Percentiles rank a stretch among this genome's conserved stretches.
Conservation (phyloP, 2,329 filamentous ascomycete species). For the Botrytis hyacinthi region DNA sequence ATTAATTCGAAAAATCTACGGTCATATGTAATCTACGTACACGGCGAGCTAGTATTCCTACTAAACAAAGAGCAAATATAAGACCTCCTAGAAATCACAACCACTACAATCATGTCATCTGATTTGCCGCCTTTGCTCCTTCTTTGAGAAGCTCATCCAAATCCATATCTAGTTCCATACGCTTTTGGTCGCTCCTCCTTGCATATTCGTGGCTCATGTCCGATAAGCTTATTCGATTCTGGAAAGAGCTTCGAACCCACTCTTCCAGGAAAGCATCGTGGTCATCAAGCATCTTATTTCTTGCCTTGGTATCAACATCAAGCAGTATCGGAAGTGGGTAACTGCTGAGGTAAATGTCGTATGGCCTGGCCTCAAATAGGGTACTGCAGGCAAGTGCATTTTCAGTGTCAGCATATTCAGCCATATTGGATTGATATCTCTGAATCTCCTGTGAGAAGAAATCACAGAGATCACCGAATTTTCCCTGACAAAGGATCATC, state of each 20-base stretch:
- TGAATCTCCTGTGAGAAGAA: conserved; percentile 12
- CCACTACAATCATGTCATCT: background rate
- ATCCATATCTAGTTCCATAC: background rate
- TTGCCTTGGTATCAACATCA: background rate
- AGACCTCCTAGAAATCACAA: background rate
- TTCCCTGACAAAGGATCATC: conserved; percentile 3
- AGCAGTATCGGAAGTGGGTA: conserved; percentile 8
- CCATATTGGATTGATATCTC: conserved; percentile 2
- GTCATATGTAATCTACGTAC: background rate
- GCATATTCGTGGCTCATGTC: conserved; percentile 8
- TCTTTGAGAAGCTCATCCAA: conserved; percentile 10
- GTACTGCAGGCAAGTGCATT: conserved; percentile 11
- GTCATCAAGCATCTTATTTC: conserved; percentile 1
- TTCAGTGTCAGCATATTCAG: background rate
- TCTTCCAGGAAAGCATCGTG: conserved; percentile 9
- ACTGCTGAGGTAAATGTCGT: background rate
- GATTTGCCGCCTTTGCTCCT: background rate
- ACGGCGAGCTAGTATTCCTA: background rate
- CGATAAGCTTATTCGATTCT: background rate
- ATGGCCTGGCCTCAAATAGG: conserved; percentile 9
- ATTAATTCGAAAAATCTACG: background rate
- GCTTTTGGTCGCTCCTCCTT: background rate
- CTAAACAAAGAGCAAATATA: background rate
- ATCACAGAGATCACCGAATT: conserved; percentile 10
- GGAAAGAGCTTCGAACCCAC: conserved; percentile 5